phyloP scores from a whole-genome alignment of 225 moss, liverwort and hornwort genomes.

The Polytrichum commune region DNA sequence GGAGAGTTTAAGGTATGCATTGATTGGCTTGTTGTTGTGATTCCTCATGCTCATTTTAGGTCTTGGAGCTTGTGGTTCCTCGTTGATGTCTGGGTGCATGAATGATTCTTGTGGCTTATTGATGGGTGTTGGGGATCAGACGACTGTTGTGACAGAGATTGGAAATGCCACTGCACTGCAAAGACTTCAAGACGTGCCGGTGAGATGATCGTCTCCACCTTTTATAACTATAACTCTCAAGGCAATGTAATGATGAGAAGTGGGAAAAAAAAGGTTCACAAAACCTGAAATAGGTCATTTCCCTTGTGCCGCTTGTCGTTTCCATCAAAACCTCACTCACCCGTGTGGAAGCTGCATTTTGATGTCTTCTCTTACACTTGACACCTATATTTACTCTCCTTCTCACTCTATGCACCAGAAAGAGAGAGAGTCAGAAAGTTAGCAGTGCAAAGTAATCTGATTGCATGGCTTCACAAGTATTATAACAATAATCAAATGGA shows the following conservation, averaged over 20 bases:
- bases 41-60: background rate
- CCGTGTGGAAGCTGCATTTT: background rate
- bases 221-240: background rate
- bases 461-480: background rate
- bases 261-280: background rate
- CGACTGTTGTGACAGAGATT: slow-evolving; percentile 19
- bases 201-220: slow-evolving; percentile 15
- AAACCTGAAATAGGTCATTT: background rate
- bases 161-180: slow-evolving; percentile 10
- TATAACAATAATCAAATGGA: background rate
- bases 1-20: background rate
- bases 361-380: background rate
- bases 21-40: background rate
- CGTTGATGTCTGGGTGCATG: background rate
- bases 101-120: slow-evolving; percentile 7
- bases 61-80: background rate
- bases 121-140: slow-evolving; percentile 16
- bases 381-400: background rate
- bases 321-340: background rate
- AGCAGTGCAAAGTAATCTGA: too few species aligned
- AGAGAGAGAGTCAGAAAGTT: background rate
- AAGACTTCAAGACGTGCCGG: slow-evolving; percentile 36
- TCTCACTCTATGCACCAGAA: too few species aligned
- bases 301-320: background rate
- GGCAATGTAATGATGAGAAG: too few species aligned